Evolutionary conservation across 495 filamentous ascomycete genomes (phyloP), one percentile per base, ranked within the genome.

Genomic region (Neurospora sp.): DNA sequence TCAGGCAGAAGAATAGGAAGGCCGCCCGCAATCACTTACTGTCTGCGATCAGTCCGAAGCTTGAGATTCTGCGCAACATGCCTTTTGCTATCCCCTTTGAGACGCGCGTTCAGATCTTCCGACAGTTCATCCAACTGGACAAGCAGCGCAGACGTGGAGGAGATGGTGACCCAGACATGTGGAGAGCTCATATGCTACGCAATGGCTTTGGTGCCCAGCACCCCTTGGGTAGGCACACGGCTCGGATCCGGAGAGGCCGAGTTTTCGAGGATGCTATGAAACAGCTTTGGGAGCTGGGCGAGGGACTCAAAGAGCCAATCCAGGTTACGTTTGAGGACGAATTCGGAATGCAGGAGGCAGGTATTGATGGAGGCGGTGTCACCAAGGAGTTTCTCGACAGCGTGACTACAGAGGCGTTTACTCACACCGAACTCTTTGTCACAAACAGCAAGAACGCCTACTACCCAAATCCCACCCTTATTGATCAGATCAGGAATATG

Each of bases 321-420:
- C 94, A 97, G 79, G 98, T 99, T 75, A 95, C 92, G 16, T 99
- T 98, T 76, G 92, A 97, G 18, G 96, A 99, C 76, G 87, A 93
- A 74, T 99, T 97, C 74, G 90, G 91, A 71, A 89, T 90, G 3
- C 85, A 87, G 37, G 96, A 99, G 82, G 94, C 96, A 7, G 96
- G 96, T 39, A 98, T 99, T 73, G 96, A 99, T 79, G 96, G 96
- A 0, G 96, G 96, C 39, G 96, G 96, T 61, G 96, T 99, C 18
- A 98, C 95, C 16, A 99, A 99, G 77, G 96, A 99, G 76, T 99
- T 99, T 76, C 84, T 98, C 39, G 97, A 92, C 0, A 96, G 93
- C 74, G 88, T 98, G 18, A 97, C 93, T 3, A 91, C 87, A 7
- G 92, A 98, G 80, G 94, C 94, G 10, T 98, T 99, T 78, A 80